Evolutionary conservation across 2,329 filamentous ascomycete genomes (phyloP).

Genomic region (Penicillium brevicompactum): DNA sequence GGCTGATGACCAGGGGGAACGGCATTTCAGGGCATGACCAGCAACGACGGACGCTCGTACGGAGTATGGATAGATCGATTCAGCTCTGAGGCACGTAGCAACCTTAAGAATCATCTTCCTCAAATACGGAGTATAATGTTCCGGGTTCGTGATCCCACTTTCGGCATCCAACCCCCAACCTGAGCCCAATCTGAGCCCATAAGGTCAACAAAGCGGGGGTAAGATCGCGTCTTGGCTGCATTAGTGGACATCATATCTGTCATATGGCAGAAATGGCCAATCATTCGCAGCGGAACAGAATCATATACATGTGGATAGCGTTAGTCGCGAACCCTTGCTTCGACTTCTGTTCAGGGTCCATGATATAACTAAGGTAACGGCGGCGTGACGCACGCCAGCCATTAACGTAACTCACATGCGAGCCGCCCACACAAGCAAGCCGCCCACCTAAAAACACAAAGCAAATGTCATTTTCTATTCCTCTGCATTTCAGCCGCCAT

Average conservation of each 20-base stretch:
- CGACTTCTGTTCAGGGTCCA: too few species aligned
- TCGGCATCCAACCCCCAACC: neutral
- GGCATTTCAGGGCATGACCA: neutral
- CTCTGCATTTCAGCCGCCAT: too few species aligned
- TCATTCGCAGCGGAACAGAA: too few species aligned
- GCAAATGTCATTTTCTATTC: too few species aligned
- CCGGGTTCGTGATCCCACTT: neutral
- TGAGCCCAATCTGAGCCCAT: neutral
- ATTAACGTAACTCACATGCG: too few species aligned
- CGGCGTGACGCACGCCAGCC: too few species aligned
- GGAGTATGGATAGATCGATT: neutral
- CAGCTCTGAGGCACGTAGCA: neutral
- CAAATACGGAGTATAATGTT: neutral
- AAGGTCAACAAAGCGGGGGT: neutral
- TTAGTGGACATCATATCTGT: neutral
- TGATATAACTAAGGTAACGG: too few species aligned
- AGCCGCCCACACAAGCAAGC: too few species aligned
- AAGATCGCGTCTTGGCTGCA: neutral
- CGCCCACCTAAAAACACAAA: too few species aligned
- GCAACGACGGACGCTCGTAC: slow-evolving; percentile 1
- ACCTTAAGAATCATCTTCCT: neutral
- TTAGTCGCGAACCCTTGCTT: too few species aligned
- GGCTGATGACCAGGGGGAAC: neutral
- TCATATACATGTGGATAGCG: too few species aligned
- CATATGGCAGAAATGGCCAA: too few species aligned